Base-by-base conservation (phyloP, 192 early-diverging fungal species). In the Coemansia sp. region DNA sequence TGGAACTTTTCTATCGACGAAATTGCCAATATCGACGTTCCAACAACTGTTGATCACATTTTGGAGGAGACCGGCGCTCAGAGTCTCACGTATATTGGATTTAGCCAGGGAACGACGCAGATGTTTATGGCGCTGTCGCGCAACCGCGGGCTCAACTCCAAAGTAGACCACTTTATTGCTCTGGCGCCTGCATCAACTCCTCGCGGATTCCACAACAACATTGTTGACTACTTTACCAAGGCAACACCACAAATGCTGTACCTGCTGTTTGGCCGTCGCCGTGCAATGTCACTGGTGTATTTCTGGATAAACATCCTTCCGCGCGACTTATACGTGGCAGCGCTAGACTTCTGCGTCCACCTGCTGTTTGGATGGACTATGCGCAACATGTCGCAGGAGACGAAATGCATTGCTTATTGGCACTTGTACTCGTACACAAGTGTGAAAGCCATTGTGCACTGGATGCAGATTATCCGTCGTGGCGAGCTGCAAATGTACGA, bases 1-100 rank as follows among this genome's bases (percentile, higher is more conserved):
- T 98, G 96, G 96, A 86, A 97, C 72, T 98, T 94, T 76, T 92
- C 91, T 2, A 89, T 98, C 60, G 94, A 98, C 76, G 90, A 96
- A 60, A 86, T 94, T 35, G 93, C 93, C 22, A 72, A 88, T 47
- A 87, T 86, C 70, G 96, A 98, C 70, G 73, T 98, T 27, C 93
- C 94, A 3, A 86, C 92, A 49, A 86, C 88, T 0, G 85, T 98
- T 12, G 88, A 94, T 67, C 93, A 94, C 73, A 94, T 98, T 53
- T 79, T 98, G 48, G 77, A 84, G 29, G 85, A 82, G 29, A 97
- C 96, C 21, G 92, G 91, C 0, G 90, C 85, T 2, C 76, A 82
- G n/a, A 85, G 85, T 24, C 75, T 98, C 37, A 88, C 93, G 1
- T 98, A 95, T 75, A 90, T 98, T 62, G 96, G 96, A n/a, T 98